These are phyloP conservation scores for Neonectria hederae DNA, from an alignment of 2,329 filamentous ascomycete species.

Conservation along the genomic window DNA sequence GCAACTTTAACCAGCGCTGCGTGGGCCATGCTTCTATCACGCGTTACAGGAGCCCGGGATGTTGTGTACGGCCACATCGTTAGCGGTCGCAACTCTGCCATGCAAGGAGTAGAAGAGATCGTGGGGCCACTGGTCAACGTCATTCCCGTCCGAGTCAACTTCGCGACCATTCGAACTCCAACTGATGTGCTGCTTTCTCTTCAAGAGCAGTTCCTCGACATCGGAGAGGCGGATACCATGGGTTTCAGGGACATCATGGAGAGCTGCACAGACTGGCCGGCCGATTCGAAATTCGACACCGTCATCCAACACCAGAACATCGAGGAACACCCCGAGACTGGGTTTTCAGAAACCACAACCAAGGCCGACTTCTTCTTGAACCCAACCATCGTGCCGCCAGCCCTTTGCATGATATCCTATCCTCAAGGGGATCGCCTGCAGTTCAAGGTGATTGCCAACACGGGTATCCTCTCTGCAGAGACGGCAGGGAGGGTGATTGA, in stretches of 20 bases:
- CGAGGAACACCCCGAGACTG: conserved; percentile 26
- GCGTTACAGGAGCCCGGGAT: conserved; percentile 46
- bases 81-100: conserved; percentile 50
- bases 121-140: conserved; percentile 54
- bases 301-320: conserved; percentile 36
- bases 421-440: conserved; percentile 13
- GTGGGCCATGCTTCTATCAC: conserved; percentile 51
- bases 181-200: conserved; percentile 17
- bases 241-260: conserved; percentile 26
- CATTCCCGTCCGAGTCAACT: conserved; percentile 51
- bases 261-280: conserved; percentile 32
- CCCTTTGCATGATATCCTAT: conserved; percentile 6
- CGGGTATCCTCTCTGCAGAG: background rate
- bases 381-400: background rate
- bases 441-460: conserved; percentile 1
- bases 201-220: conserved; percentile 23
- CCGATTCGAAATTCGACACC: conserved; percentile 16
- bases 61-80: conserved; percentile 54
- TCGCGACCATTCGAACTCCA: conserved; percentile 25
- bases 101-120: conserved; percentile 47
- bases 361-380: conserved; percentile 6
- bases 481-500: background rate
- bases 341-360: background rate
- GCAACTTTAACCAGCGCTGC: conserved; percentile 53
- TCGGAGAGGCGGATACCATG: conserved; percentile 28